Percentiles rank a stretch among this genome's conserved stretches.
Evolutionary conservation across 306 rosid genomes (phyloP).

Genomic region (Ormosia semicastrata): DNA sequence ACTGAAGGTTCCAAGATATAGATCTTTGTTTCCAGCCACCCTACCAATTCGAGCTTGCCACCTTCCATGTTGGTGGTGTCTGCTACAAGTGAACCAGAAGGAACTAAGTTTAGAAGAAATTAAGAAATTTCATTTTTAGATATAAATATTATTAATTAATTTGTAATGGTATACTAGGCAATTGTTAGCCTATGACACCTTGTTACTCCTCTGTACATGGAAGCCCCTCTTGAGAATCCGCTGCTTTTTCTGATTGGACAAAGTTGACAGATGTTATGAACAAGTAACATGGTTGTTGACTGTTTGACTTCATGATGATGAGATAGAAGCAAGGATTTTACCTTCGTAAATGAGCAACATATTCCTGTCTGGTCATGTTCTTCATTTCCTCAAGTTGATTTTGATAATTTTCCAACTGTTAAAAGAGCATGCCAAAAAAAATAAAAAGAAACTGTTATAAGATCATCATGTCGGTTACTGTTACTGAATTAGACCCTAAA

Average conservation of each 20-base stretch:
- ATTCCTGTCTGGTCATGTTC: conserved; percentile 81
- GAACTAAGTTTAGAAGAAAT: conserved; percentile 10
- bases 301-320: not conserved
- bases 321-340: conserved; percentile 15
- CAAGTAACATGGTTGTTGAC: not conserved
- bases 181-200: conserved; percentile 51
- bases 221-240: conserved; percentile 93
- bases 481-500: not conserved
- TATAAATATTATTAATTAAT: not conserved
- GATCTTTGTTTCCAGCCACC: conserved; percentile 94
- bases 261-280: not conserved
- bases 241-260: conserved; percentile 70
- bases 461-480: conserved; percentile 11
- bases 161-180: not conserved
- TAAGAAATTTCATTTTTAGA: not conserved
- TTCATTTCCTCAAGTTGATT: conserved; percentile 83
- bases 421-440: conserved; percentile 1
- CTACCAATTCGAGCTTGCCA: conserved; percentile 98
- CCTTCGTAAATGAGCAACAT: conserved; percentile 92
- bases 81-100: conserved; percentile 37
- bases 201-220: conserved; percentile 94
- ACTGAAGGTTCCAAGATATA: conserved; percentile 94
- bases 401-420: conserved; percentile 72
- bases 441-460: not conserved
- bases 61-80: conserved; percentile 96